These are phyloP conservation scores for Diplotaxis tenuifolia DNA, from an alignment of 345 rosid species.

Conservation along the genomic window DNA sequence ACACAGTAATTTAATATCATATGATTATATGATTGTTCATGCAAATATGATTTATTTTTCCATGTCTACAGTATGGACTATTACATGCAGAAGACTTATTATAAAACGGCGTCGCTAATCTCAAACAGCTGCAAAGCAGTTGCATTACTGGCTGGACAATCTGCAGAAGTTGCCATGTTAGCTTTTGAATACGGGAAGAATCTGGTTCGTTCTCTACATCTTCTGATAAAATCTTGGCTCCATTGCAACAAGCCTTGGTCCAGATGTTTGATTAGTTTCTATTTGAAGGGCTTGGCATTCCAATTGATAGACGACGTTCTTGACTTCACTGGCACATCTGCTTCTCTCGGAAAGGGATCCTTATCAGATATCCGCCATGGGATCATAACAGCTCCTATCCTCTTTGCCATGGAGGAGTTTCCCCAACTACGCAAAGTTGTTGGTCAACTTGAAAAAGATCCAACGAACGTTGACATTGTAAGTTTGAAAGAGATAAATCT, in stretches of 20 bases:
- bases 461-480: slow-evolving; percentile 62
- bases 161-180: slow-evolving; percentile 73
- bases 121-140: slow-evolving; percentile 92
- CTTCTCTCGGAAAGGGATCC: slow-evolving; percentile 95
- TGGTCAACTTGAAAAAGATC: slow-evolving; percentile 55
- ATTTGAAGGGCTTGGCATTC: slow-evolving; percentile 80
- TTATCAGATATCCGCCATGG: slow-evolving; percentile 83
- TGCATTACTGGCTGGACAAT: slow-evolving; percentile 92
- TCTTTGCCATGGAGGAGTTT: slow-evolving; percentile 90
- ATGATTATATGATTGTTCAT: background rate
- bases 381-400: slow-evolving; percentile 79
- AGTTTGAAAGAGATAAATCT: slow-evolving; percentile 28
- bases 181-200: slow-evolving; percentile 90
- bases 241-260: background rate
- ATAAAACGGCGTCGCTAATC: slow-evolving; percentile 83
- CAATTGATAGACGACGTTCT: slow-evolving; percentile 92
- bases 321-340: slow-evolving; percentile 91
- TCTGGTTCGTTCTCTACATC: slow-evolving; percentile 62
- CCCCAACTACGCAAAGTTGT: slow-evolving; percentile 68
- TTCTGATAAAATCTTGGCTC: background rate
- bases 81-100: slow-evolving; percentile 82
- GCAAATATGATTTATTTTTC: background rate
- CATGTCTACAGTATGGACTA: slow-evolving; percentile 75
- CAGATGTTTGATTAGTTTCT: slow-evolving; percentile 12
- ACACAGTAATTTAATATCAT: background rate